Evolutionary conservation across 2,329 filamentous ascomycete genomes (phyloP).

Genomic region (Fusarium newnesense): DNA sequence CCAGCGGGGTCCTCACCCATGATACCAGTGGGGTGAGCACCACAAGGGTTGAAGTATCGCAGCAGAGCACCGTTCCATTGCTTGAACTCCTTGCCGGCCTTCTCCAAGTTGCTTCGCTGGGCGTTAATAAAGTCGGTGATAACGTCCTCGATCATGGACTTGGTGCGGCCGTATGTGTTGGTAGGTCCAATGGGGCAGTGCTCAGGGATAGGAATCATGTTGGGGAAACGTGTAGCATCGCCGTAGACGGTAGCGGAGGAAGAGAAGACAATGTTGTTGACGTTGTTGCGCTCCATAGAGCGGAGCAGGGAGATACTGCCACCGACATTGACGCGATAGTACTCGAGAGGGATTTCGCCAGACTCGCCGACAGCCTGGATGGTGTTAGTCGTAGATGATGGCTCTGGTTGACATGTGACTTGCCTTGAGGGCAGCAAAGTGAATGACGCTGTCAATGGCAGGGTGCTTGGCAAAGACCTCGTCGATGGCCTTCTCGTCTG

Average conservation of each 20-base stretch:
- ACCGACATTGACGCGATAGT: conserved; percentile 96
- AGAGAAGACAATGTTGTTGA: conserved; percentile 98
- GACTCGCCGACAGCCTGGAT: conserved; percentile 94
- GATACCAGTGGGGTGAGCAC: conserved; percentile 92
- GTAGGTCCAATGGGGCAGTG: conserved; percentile 95
- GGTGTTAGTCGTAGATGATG: conserved; percentile 16
- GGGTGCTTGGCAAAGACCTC: conserved; percentile 89
- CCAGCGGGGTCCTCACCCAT: conserved; percentile 99
- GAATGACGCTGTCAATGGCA: conserved; percentile 96
- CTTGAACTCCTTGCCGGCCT: conserved; percentile 79
- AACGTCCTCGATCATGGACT: conserved; percentile 89
- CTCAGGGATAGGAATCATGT: conserved; percentile 99
- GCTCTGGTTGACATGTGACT: conserved; percentile 31
- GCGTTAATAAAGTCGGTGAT: conserved; percentile 92
- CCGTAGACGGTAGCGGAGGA: conserved; percentile 98
- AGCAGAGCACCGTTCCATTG: conserved; percentile 94
- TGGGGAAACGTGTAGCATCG: conserved; percentile 92
- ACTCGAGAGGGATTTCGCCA: conserved; percentile 91
- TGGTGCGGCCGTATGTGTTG: conserved; percentile 97
- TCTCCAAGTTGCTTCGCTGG: conserved; percentile 83
- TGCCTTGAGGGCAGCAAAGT: conserved; percentile 97
- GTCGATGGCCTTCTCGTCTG: conserved; percentile 83
- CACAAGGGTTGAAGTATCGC: conserved; percentile 97
- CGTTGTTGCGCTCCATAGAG: conserved; percentile 89
- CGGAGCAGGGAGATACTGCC: conserved; percentile 89